These are phyloP conservation scores for Periglandula ipomoeae DNA, from an alignment of 2,329 filamentous ascomycete genomes.

Conservation along the genomic window DNA sequence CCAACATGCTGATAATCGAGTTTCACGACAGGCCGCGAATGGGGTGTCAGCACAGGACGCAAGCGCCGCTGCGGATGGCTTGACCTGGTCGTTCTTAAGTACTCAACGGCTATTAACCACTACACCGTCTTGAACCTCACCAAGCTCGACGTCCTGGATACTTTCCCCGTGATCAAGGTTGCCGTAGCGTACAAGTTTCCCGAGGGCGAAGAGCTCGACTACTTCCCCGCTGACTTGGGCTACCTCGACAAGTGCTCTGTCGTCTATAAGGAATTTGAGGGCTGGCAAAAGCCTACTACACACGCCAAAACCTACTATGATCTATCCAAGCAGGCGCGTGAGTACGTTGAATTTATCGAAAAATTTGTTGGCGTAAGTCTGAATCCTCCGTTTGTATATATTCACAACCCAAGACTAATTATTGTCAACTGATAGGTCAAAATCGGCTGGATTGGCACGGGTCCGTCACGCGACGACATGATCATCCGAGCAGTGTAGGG, in stretches of 20 bases:
- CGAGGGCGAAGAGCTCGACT: slow-evolving; percentile 17
- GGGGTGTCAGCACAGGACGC: slow-evolving; percentile 11
- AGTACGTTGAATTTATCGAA: slow-evolving; percentile 55
- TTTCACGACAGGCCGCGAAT: slow-evolving; percentile 7
- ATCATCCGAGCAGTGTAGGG: slow-evolving; percentile 27
- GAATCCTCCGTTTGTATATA: too few species aligned
- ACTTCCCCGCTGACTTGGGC: slow-evolving; percentile 56
- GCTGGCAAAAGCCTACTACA: slow-evolving; percentile 59
- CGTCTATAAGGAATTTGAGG: slow-evolving; percentile 58
- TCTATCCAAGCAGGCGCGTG: slow-evolving; percentile 53
- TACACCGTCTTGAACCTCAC: slow-evolving; percentile 48
- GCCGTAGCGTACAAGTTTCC: not conserved
- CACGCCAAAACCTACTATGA: slow-evolving; percentile 50
- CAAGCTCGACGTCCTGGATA: slow-evolving; percentile 22
- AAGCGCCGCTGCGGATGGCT: slow-evolving; percentile 11
- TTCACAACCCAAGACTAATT: too few species aligned
- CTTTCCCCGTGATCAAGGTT: slow-evolving; percentile 5
- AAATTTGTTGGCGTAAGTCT: not conserved
- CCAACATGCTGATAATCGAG: slow-evolving; percentile 3
- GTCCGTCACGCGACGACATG: slow-evolving; percentile 56
- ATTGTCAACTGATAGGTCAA: slow-evolving; percentile 30
- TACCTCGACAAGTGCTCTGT: slow-evolving; percentile 51
- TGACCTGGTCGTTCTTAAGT: slow-evolving; percentile 61
- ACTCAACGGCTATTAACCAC: slow-evolving; percentile 53
- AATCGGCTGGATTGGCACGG: slow-evolving; percentile 51